Evolutionary conservation across 371 early-diverging fungal genomes (phyloP).

Genomic region (Capillidium rhysosporum): DNA sequence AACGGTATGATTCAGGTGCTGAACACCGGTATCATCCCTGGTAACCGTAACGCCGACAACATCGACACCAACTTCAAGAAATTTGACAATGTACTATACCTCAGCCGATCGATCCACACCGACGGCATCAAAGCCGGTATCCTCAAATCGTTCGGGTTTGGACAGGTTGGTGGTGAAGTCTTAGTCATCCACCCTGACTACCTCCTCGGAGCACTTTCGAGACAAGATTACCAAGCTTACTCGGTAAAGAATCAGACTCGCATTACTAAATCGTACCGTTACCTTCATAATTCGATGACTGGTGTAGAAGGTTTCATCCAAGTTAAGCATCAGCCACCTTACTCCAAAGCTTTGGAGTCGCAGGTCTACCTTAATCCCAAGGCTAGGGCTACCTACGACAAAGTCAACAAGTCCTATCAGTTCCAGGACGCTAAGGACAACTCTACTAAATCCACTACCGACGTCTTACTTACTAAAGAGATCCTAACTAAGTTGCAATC

Average conservation of each 20-base stretch:
- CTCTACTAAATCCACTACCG: constrained; percentile 13
- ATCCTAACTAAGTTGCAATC: constrained; percentile 24
- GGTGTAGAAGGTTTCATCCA: constrained; percentile 69
- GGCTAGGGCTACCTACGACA: constrained; percentile 68
- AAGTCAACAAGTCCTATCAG: constrained; percentile 45
- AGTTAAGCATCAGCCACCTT: constrained; percentile 77
- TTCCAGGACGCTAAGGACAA: constrained; percentile 33
- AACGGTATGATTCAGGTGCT: constrained; percentile 81
- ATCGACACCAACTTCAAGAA: constrained; percentile 59
- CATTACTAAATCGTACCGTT: constrained; percentile 69
- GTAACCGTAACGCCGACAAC: constrained; percentile 93
- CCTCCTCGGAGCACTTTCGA: constrained; percentile 57
- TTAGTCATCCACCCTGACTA: constrained; percentile 85
- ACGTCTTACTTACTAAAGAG: constrained; percentile 34
- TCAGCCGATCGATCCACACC: constrained; percentile 72
- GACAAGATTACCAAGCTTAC: constrained; percentile 52
- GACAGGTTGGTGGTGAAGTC: constrained; percentile 89
- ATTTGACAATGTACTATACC: constrained; percentile 70
- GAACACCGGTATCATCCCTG: constrained; percentile 77
- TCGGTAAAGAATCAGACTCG: constrained; percentile 44
- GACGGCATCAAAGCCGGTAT: constrained; percentile 86
- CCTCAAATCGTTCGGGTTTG: constrained; percentile 91
- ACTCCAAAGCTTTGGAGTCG: constrained; percentile 66
- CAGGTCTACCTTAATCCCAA: constrained; percentile 80
- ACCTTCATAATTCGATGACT: constrained; percentile 82